Evolutionary conservation across 805 yeast genomes (phyloP).

Genomic region (Naumovozyma baii): DNA sequence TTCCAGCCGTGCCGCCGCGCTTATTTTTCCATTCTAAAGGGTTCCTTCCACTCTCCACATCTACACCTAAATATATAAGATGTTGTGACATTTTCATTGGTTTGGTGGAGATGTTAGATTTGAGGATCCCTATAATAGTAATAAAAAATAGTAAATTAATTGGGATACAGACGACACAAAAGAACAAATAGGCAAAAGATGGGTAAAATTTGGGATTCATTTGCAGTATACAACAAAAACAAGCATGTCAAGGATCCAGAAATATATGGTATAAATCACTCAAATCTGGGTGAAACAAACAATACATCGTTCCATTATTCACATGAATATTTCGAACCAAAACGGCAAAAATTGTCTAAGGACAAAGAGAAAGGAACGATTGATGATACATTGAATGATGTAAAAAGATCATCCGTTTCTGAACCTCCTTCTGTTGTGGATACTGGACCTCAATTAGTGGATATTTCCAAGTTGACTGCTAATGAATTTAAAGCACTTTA

Average conservation of each 20-base stretch:
- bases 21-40: too few species aligned
- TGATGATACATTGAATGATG: background rate
- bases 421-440: slow-evolving; percentile 1
- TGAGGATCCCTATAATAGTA: too few species aligned
- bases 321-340: slow-evolving; percentile 13
- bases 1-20: too few species aligned
- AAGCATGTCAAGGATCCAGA: slow-evolving; percentile 22
- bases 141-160: too few species aligned
- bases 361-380: slow-evolving; percentile 3
- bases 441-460: slow-evolving; percentile 10
- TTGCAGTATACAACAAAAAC: slow-evolving; percentile 25
- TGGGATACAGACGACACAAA: background rate
- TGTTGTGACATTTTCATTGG: too few species aligned
- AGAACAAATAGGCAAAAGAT: background rate
- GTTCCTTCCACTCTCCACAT: too few species aligned
- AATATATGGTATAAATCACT: slow-evolving; percentile 13
- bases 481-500: slow-evolving; percentile 18
- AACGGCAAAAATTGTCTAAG: background rate
- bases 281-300: slow-evolving; percentile 12
- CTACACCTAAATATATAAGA: too few species aligned
- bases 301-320: slow-evolving; percentile 17
- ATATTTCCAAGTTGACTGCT: slow-evolving; percentile 15
- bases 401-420: background rate
- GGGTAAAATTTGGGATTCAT: slow-evolving; percentile 22
- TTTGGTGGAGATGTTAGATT: too few species aligned